Percentiles rank a stretch among this genome's conserved stretches.
Conservation (phyloP, 495 filamentous ascomycete species). For the Tirmania nivea region DNA sequence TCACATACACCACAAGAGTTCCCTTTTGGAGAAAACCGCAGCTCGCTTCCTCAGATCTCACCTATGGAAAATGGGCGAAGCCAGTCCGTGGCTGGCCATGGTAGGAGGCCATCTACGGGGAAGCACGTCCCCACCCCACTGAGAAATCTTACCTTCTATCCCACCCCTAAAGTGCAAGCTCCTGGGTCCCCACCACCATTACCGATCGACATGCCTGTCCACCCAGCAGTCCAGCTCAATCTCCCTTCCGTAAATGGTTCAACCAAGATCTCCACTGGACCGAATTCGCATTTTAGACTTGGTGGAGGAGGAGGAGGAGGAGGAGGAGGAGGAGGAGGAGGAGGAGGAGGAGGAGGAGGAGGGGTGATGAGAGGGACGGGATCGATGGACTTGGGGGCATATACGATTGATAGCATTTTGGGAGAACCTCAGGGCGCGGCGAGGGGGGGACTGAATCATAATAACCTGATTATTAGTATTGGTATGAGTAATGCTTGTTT, state of each 20-base stretch:
- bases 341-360: not conserved
- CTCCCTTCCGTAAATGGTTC: not conserved
- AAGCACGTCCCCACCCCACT: not conserved
- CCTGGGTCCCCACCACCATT: slow-evolving; percentile 16
- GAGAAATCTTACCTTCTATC: slow-evolving; percentile 17
- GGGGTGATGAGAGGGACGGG: not conserved
- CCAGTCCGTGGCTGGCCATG: slow-evolving; percentile 4
- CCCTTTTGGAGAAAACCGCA: too few species aligned
- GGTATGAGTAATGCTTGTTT: not conserved
- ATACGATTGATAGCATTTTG: not conserved
- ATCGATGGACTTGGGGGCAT: not conserved
- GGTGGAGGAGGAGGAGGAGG: not conserved
- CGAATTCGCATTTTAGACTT: too few species aligned
- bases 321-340: not conserved
- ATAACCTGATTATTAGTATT: not conserved
- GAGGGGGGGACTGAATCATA: not conserved
- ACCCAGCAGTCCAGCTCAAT: slow-evolving; percentile 16
- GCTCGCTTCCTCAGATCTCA: slow-evolving; percentile 4
- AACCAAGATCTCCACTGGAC: not conserved
- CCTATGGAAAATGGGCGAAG: slow-evolving; percentile 11
- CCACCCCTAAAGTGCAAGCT: slow-evolving; percentile 14
- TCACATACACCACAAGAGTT: too few species aligned
- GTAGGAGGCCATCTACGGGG: not conserved
- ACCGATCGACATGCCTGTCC: slow-evolving; percentile 16
- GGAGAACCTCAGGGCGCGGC: not conserved